phyloP scores from a whole-genome alignment of 2,329 filamentous ascomycete species.

The Exophiala bonariae region DNA sequence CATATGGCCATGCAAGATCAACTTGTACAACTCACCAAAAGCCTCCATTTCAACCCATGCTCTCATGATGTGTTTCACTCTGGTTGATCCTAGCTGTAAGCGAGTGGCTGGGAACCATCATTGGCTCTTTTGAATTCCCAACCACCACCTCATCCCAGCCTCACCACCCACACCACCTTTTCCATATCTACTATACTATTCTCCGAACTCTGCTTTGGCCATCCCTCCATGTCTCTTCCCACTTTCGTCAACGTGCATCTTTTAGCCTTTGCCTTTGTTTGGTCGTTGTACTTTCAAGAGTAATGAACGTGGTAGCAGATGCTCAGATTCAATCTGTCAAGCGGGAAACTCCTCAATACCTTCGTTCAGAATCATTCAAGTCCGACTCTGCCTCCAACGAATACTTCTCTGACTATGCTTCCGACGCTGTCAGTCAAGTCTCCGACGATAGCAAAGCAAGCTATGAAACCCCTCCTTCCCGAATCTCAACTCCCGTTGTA shows the following conservation, averaged over 20 bases:
- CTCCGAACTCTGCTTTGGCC: slow-evolving; percentile 9
- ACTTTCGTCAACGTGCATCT: slow-evolving; percentile 23
- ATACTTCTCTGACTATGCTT: slow-evolving; percentile 45
- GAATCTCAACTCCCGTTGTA: slow-evolving; percentile 27
- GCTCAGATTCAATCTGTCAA: slow-evolving; percentile 38
- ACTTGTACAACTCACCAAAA: slow-evolving; percentile 5
- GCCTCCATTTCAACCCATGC: not conserved
- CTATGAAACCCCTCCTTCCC: slow-evolving; percentile 47
- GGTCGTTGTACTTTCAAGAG: slow-evolving; percentile 20
- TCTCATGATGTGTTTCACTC: slow-evolving; percentile 22
- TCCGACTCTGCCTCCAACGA: slow-evolving; percentile 52
- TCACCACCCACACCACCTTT: slow-evolving; percentile 17
- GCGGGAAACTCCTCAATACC: slow-evolving; percentile 46
- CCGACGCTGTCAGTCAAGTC: slow-evolving; percentile 38
- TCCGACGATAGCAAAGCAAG: slow-evolving; percentile 37
- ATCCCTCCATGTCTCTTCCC: slow-evolving; percentile 7
- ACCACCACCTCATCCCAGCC: slow-evolving; percentile 27
- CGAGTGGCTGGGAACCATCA: slow-evolving; percentile 18
- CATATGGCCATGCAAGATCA: no score
- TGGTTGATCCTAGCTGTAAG: slow-evolving; percentile 12
- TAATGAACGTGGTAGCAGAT: slow-evolving; percentile 33
- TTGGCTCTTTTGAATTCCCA: slow-evolving; percentile 13
- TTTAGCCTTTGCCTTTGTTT: slow-evolving; percentile 16
- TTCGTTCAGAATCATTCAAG: slow-evolving; percentile 43
- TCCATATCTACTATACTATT: slow-evolving; percentile 13